These are phyloP conservation scores for Furcasterigmium furcatum DNA, from an alignment of 2,329 filamentous ascomycete genomes.

Conservation along the genomic window DNA sequence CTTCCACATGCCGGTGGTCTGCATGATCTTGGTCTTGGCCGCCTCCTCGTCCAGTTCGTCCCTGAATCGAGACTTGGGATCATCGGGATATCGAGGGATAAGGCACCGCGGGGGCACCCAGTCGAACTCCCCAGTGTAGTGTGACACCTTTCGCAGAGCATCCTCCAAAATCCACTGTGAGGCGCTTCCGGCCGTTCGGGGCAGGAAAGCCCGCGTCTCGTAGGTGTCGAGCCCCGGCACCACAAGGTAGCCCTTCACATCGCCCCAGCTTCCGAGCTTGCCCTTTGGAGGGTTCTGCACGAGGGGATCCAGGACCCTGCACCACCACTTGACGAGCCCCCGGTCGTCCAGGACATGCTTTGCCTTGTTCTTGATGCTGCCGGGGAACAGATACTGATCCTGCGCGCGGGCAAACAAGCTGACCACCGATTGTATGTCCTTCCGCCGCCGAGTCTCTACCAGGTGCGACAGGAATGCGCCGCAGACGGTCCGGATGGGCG, in stretches of 20 bases:
- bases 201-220: constrained; percentile 78
- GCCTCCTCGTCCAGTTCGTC: constrained; percentile 86
- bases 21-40: constrained; percentile 50
- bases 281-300: constrained; percentile 43
- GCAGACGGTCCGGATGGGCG: constrained; percentile 72
- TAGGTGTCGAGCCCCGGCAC: constrained; percentile 83
- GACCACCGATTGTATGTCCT: constrained; percentile 67
- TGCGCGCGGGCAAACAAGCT: constrained; percentile 92
- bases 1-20: constrained; percentile 70
- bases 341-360: constrained; percentile 94
- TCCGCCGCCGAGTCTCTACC: constrained; percentile 61
- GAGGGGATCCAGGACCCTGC: constrained; percentile 76
- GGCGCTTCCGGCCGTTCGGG: constrained; percentile 47
- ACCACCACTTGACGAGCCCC: constrained; percentile 95
- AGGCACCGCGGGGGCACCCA: constrained; percentile 75
- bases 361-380: constrained; percentile 75
- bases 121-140: constrained; percentile 56
- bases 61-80: constrained; percentile 88
- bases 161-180: constrained; percentile 67
- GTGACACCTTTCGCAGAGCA: constrained; percentile 63
- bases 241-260: constrained; percentile 74
- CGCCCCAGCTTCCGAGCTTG: constrained; percentile 31
- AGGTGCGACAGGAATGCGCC: constrained; percentile 75
- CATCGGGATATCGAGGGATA: constrained; percentile 89
- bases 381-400: constrained; percentile 91